Base-by-base conservation (phyloP, 768 basidiomycete species). In the Trametes gibbosa region DNA sequence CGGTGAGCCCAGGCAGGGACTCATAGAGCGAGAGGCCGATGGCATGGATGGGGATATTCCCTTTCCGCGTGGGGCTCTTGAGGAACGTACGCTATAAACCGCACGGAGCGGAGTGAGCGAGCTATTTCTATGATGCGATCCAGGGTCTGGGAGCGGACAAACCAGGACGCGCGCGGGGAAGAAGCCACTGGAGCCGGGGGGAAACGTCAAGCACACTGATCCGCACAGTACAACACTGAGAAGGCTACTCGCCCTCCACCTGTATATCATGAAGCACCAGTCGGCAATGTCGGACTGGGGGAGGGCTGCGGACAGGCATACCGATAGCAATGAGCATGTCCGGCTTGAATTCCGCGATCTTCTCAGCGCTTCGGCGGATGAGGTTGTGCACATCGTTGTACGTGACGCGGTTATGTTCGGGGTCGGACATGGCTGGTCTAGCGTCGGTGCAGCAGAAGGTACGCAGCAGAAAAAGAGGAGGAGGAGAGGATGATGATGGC, bases 11-110 rank as follows among this genome's bases (percentile, higher is more conserved):
- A 5, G 86, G 86, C 17, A 98, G 79, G 25, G 90, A 84, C 71
- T 99, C 97, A 66, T 99, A 99, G 3, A 99, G 80, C 5, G 94
- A 95, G 32, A 99, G 83, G 2, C 97, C 95, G 63, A 99, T 98
- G 5, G 97, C 96, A 72, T 95, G 92, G 63, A 98, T 97, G 47
- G 92, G 90, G 51, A 98, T 85, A 56, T 90, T 87, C 65, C 83
- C 84, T 66, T 90, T 87, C 27, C 80, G 81, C 2, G 83, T 78
- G 17, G 81, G 73, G 68, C 85, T 81, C 68, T 89, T 89, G 62
- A 95, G 77, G 76, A 93, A 95, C 0, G 95, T 95, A 50, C 93
- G 85, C 89, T 92, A 58, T 37, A 52, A 60, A 42, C 8, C 10
- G 23, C 19, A 12, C 5, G 9, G 10, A 23, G 32, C 27, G 34